These are phyloP conservation scores for Chalciporus piperatus DNA, from an alignment of 768 basidiomycete species.

Conservation along the genomic window DNA sequence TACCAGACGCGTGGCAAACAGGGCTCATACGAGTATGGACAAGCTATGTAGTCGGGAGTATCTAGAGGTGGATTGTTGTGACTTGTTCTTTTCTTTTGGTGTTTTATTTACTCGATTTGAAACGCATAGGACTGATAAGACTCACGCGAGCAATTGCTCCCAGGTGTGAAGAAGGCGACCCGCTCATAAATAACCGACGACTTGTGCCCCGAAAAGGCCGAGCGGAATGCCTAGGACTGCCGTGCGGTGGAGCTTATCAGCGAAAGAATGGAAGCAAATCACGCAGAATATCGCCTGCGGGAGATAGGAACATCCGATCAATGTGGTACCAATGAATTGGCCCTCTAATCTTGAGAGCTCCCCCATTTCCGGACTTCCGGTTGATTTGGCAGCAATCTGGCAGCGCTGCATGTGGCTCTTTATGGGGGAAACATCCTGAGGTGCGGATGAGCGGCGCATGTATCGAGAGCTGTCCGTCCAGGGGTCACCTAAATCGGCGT, in stretches of 20 bases:
- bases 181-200: neutral
- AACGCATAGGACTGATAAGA: slow-evolving; percentile 1
- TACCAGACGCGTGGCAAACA: slow-evolving; percentile 31
- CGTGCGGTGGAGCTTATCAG: neutral
- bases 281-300: too few relatives aligned
- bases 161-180: neutral
- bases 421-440: too few relatives aligned
- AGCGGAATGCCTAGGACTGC: neutral
- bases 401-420: too few relatives aligned
- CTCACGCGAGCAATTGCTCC: neutral
- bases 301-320: too few relatives aligned
- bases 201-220: neutral
- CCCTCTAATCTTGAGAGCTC: too few relatives aligned
- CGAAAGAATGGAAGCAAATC: too few relatives aligned
- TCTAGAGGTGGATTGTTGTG: slow-evolving; percentile 15
- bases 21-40: slow-evolving; percentile 30
- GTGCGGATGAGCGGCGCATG: too few relatives aligned
- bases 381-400: too few relatives aligned
- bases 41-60: slow-evolving; percentile 28
- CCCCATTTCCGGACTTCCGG: too few relatives aligned
- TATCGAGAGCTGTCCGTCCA: too few relatives aligned
- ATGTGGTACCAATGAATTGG: neutral
- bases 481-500: too few relatives aligned
- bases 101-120: slow-evolving; percentile 29
- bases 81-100: slow-evolving; percentile 15